These are phyloP conservation scores for Clathrospora elynae DNA, from an alignment of 2,329 filamentous ascomycete species.

Conservation along the genomic window DNA sequence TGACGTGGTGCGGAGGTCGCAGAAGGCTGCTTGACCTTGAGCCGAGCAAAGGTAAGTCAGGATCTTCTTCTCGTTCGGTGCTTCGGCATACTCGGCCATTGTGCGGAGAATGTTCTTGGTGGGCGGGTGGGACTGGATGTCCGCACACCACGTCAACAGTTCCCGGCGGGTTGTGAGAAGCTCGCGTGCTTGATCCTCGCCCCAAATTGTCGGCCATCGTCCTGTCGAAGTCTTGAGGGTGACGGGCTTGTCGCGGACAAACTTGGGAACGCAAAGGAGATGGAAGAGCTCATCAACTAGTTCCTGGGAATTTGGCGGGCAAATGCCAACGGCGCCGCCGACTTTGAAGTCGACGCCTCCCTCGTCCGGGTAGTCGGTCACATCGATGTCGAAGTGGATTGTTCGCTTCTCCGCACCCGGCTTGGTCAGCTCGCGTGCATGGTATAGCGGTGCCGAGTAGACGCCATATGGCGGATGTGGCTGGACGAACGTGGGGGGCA, in stretches of 20 bases:
- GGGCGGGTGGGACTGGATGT: slow-evolving; percentile 89
- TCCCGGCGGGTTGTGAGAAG: slow-evolving; percentile 89
- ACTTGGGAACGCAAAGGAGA: slow-evolving; percentile 77
- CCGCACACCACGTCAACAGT: slow-evolving; percentile 92
- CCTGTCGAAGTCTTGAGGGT: slow-evolving; percentile 78
- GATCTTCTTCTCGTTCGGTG: slow-evolving; percentile 85
- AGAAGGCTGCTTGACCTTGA: slow-evolving; percentile 90
- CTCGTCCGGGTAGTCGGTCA: slow-evolving; percentile 90
- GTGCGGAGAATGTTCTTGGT: slow-evolving; percentile 85
- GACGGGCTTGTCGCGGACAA: slow-evolving; percentile 82
- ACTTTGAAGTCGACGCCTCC: slow-evolving; percentile 91
- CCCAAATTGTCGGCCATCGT: slow-evolving; percentile 98
- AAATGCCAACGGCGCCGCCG: slow-evolving; percentile 91
- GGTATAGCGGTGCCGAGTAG: slow-evolving; percentile 84
- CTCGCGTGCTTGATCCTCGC: slow-evolving; percentile 81
- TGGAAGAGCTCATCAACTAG: slow-evolving; percentile 86
- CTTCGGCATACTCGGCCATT: slow-evolving; percentile 80
- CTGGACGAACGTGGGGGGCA: slow-evolving; percentile 88
- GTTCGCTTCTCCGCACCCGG: slow-evolving; percentile 93
- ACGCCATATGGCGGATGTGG: slow-evolving; percentile 93
- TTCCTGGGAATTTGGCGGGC: slow-evolving; percentile 78
- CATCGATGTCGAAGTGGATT: slow-evolving; percentile 95
- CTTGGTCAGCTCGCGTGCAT: slow-evolving; percentile 83
- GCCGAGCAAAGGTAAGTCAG: slow-evolving; percentile 83
- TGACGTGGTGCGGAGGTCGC: slow-evolving; percentile 86